phyloP scores from a whole-genome alignment of 2,329 filamentous ascomycete genomes.

The Alternaria sp. region DNA sequence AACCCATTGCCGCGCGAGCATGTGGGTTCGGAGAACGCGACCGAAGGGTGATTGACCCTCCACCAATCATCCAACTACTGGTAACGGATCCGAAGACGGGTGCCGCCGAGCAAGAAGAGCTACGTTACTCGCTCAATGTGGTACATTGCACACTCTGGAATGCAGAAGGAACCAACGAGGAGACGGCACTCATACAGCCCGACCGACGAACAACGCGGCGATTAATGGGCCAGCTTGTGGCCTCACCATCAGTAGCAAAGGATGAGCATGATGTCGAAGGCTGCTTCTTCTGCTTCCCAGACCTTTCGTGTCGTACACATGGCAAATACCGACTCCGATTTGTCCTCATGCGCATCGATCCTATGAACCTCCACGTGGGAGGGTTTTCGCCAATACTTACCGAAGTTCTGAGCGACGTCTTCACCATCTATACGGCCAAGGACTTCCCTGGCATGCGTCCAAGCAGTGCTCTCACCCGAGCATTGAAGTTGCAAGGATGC shows the following conservation, averaged over 20 bases:
- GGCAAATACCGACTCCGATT: constrained; percentile 80
- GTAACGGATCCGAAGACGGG: constrained; percentile 67
- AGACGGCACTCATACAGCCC: constrained; percentile 72
- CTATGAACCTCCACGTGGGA: constrained; percentile 64
- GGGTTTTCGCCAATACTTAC: constrained; percentile 60
- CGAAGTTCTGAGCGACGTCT: constrained; percentile 70
- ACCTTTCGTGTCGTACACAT: constrained; percentile 79
- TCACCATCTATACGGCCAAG: constrained; percentile 83
- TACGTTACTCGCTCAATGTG: constrained; percentile 72
- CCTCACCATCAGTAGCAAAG: constrained; percentile 76
- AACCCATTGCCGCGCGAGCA: constrained; percentile 78
- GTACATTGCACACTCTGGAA: constrained; percentile 81
- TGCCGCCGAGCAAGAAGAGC: constrained; percentile 62
- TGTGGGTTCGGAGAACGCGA: constrained; percentile 87
- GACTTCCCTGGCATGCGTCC: constrained; percentile 86
- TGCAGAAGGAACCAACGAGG: constrained; percentile 71
- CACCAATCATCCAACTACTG: constrained; percentile 78
- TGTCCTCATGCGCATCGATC: constrained; percentile 75
- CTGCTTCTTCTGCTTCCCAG: constrained; percentile 86
- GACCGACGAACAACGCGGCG: constrained; percentile 76
- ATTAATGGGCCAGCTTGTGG: constrained; percentile 81
- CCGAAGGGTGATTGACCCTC: constrained; percentile 81
- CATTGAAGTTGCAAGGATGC: constrained; percentile 79
- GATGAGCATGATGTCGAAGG: constrained; percentile 78
- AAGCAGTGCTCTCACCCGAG: constrained; percentile 76